Percentiles rank a stretch among this genome's conserved stretches.
phyloP scores from a whole-genome alignment of 1,284 basidiomycete genomes.

The Ceratobasidium sp. region DNA sequence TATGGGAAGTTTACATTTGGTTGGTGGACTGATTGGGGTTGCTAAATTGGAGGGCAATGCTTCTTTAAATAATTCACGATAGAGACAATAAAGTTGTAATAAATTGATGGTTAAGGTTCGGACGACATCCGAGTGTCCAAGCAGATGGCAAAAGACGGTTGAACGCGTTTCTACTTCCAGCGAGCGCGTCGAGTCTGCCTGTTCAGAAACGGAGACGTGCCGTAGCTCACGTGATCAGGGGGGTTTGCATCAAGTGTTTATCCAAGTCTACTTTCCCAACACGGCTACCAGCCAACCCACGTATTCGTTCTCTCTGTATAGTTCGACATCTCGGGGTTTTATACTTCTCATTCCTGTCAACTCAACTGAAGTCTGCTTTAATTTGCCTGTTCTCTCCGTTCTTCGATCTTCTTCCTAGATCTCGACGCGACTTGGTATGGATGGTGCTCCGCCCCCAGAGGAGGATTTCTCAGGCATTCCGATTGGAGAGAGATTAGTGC shows the following conservation, averaged over 20 bases:
- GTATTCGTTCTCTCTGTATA: constrained; percentile 4
- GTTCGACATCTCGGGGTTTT: neutral
- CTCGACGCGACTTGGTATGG: constrained; percentile 66
- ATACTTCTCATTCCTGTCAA: neutral
- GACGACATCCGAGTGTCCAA: neutral
- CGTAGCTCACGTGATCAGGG: constrained; percentile 27
- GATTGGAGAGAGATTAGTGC: constrained; percentile 84
- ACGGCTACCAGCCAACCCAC: constrained; percentile 17
- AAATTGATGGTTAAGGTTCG: neutral
- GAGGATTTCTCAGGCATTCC: constrained; percentile 92
- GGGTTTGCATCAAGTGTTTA: constrained; percentile 23
- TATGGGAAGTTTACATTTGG: constrained; percentile 92
- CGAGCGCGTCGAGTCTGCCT: neutral
- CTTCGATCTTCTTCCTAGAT: constrained; percentile 1
- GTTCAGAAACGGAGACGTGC: neutral
- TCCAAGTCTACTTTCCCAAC: constrained; percentile 34
- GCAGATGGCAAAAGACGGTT: no score
- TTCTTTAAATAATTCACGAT: neutral
- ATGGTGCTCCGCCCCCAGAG: constrained; percentile 89
- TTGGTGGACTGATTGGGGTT: constrained; percentile 95
- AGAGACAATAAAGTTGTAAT: neutral
- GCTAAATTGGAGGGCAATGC: constrained; percentile 72
- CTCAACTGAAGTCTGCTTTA: neutral
- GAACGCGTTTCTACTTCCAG: no score
- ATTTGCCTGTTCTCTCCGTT: neutral